phyloP scores from a whole-genome alignment of 805 yeast species.

The Tetrapisispora phaffii region DNA sequence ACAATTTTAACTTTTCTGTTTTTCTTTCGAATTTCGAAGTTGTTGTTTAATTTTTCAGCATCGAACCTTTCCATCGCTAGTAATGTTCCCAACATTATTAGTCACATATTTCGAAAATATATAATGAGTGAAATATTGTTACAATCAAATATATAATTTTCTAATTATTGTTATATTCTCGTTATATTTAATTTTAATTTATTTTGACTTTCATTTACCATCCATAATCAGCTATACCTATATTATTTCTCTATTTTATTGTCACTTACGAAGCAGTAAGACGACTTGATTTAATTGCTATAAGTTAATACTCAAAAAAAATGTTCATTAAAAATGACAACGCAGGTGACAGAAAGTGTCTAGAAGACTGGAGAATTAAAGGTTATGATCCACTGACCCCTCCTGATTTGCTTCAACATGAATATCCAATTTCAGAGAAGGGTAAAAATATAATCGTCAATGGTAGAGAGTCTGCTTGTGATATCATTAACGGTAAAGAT shows the following conservation, averaged over 20 bases:
- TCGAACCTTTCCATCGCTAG: background rate
- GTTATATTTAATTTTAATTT: no score
- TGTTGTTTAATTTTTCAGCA: background rate
- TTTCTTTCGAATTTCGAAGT: background rate
- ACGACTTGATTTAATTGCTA: background rate
- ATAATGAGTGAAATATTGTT: background rate
- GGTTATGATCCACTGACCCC: conserved; percentile 94
- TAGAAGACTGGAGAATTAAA: conserved; percentile 64
- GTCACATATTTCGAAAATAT: background rate
- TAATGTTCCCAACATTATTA: background rate
- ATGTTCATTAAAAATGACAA: conserved; percentile 83
- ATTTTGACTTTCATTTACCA: no score
- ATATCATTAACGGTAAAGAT: conserved; percentile 61
- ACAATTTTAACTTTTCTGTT: no score
- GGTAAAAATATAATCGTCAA: conserved; percentile 54
- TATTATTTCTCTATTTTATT: no score
- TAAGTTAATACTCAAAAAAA: no score
- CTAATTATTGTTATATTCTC: background rate
- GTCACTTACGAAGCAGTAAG: background rate
- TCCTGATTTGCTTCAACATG: conserved; percentile 83
- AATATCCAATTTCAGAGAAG: conserved; percentile 54
- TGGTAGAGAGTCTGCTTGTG: conserved; percentile 73
- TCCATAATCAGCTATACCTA: background rate
- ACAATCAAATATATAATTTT: background rate
- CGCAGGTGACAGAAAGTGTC: conserved; percentile 64